Evolutionary conservation across 1,139 yeast species (phyloP).

Genomic region (Taphrina deformans): DNA sequence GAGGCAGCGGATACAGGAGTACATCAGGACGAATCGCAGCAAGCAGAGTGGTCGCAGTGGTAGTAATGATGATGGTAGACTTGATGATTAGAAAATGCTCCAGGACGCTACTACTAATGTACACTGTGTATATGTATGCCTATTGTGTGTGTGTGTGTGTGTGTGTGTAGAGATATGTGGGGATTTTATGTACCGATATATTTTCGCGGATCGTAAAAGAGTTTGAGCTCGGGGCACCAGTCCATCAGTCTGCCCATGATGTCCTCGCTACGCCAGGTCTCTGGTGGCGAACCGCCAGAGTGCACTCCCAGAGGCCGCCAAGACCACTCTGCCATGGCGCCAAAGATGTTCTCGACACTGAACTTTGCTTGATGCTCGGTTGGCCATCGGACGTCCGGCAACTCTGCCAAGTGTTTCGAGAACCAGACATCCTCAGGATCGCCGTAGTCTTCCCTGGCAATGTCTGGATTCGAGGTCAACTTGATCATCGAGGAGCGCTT

Average conservation of each 20-base stretch:
- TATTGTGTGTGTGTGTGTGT: no score
- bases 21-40: not conserved
- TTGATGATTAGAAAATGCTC: no score
- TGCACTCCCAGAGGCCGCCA: slow-evolving; percentile 29
- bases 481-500: slow-evolving; percentile 26
- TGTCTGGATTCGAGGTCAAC: slow-evolving; percentile 24
- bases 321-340: slow-evolving; percentile 26
- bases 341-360: slow-evolving; percentile 27
- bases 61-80: no score
- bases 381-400: slow-evolving; percentile 25
- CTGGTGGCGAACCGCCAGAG: slow-evolving; percentile 19
- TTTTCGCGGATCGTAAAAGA: slow-evolving; percentile 24
- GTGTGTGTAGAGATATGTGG: no score
- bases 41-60: no score
- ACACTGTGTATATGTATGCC: not conserved
- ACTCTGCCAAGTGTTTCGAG: slow-evolving; percentile 4
- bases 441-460: slow-evolving; percentile 20
- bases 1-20: slow-evolving; percentile 2
- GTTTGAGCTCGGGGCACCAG: slow-evolving; percentile 30
- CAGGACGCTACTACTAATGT: not conserved
- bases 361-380: slow-evolving; percentile 27
- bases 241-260: slow-evolving; percentile 23
- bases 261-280: slow-evolving; percentile 23
- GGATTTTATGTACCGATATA: not conserved
- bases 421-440: slow-evolving; percentile 30